phyloP scores from a whole-genome alignment of 768 basidiomycete genomes.

The Hebeloma cylindrosporum region DNA sequence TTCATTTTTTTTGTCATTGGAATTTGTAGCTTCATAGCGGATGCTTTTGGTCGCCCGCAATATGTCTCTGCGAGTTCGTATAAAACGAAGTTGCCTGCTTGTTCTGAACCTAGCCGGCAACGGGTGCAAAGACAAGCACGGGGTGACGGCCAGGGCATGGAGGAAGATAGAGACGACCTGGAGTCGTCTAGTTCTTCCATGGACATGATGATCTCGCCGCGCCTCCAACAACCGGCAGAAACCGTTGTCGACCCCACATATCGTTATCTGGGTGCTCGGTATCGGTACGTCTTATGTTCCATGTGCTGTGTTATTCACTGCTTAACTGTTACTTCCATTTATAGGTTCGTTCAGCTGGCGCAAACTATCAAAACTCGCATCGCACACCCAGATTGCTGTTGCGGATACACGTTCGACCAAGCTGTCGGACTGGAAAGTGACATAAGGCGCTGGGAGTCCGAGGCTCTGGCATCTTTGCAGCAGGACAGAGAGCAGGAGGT shows the following conservation, averaged over 20 bases:
- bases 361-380: slow-evolving; percentile 59
- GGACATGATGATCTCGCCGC: not conserved
- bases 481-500: slow-evolving; percentile 7
- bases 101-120: too few species aligned
- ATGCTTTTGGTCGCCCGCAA: slow-evolving; percentile 62
- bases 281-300: slow-evolving; percentile 47
- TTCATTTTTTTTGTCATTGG: slow-evolving; percentile 1
- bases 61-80: slow-evolving; percentile 56
- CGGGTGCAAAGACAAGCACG: too few species aligned
- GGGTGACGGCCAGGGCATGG: slow-evolving; percentile 6
- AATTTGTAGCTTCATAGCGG: slow-evolving; percentile 64
- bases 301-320: not conserved
- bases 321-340: not conserved
- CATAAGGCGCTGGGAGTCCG: slow-evolving; percentile 48
- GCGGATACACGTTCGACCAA: slow-evolving; percentile 58
- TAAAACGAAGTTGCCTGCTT: slow-evolving; percentile 54
- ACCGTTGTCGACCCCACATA: not conserved
- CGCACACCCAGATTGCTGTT: slow-evolving; percentile 37
- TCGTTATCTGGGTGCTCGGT: slow-evolving; percentile 48
- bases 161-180: slow-evolving; percentile 15
- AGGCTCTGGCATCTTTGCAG: not conserved
- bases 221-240: not conserved
- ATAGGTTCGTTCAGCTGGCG: slow-evolving; percentile 62
- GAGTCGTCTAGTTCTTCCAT: not conserved
- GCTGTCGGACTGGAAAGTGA: slow-evolving; percentile 59